Evolutionary conservation across 2,329 filamentous ascomycete genomes (phyloP).

Genomic region (Fusarium nisikadoi): DNA sequence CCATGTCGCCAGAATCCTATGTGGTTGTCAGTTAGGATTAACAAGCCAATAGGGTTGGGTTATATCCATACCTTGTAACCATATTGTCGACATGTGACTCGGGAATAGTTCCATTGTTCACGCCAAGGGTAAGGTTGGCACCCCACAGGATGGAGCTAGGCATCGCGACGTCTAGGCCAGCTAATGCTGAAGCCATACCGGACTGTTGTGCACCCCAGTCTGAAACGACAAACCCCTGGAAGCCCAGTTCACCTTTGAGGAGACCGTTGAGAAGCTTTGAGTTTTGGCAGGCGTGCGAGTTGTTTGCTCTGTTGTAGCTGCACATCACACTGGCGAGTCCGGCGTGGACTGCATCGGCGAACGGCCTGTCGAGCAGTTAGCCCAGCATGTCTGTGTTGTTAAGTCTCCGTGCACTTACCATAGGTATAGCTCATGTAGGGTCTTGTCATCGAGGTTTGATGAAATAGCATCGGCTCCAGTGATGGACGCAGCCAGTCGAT

Average conservation of each 20-base stretch:
- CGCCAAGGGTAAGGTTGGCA: conserved; percentile 9
- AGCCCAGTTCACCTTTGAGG: conserved; percentile 77
- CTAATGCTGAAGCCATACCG: conserved; percentile 15
- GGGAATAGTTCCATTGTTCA: conserved; percentile 18
- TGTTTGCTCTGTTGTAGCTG: conserved; percentile 76
- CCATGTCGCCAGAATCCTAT: conserved; percentile 7
- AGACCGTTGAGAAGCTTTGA: conserved; percentile 47
- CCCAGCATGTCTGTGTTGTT: fast-evolving
- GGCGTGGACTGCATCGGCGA: conserved; percentile 77
- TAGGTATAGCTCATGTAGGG: conserved; percentile 72
- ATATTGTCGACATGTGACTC: conserved; percentile 19
- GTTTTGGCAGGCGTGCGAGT: conserved; percentile 54
- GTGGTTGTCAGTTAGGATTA: neutral
- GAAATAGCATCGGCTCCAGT: neutral
- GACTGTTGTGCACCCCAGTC: conserved; percentile 45
- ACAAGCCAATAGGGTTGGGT: fast-evolving
- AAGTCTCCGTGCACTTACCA: conserved; percentile 57
- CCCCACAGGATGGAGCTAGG: conserved; percentile 6
- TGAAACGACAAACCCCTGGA: conserved; percentile 75
- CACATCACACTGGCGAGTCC: conserved; percentile 85
- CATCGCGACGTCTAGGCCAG: conserved; percentile 46
- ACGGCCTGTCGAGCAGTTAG: conserved; percentile 56
- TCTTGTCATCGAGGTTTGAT: conserved; percentile 23
- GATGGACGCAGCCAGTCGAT: neutral
- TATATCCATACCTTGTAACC: conserved; percentile 4